Conservation (phyloP, 139 green algal species). For the Chlorella sp. region DNA sequence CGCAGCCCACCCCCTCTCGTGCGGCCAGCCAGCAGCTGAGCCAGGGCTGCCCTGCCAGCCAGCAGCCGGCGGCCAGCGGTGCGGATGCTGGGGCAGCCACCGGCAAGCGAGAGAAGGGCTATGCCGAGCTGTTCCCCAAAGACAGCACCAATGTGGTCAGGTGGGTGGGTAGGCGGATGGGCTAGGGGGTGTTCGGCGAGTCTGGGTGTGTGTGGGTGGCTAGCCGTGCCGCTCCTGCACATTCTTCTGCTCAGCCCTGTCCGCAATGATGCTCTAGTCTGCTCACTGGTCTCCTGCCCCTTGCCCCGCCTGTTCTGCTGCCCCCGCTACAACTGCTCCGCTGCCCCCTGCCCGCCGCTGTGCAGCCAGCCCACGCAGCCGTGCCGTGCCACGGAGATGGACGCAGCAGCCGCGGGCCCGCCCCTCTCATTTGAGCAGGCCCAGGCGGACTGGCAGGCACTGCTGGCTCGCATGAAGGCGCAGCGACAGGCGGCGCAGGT, state of each 20-base stretch:
- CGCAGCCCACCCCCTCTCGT: not conserved
- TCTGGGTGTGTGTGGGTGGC: not conserved
- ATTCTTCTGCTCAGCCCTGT: no score
- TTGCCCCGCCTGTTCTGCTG: no score
- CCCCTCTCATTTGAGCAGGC: not conserved
- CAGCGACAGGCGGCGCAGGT: not conserved
- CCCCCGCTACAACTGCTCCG: no score
- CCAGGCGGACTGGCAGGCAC: conserved; percentile 13
- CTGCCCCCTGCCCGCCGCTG: not conserved
- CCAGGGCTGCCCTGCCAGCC: not conserved
- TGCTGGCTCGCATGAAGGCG: not conserved
- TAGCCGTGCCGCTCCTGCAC: no score
- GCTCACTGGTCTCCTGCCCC: no score
- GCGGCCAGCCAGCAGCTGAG: conserved; percentile 18
- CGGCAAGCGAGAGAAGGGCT: conserved; percentile 4
- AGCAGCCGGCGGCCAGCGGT: not conserved
- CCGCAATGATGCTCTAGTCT: no score
- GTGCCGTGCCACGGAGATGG: not conserved
- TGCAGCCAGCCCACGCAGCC: conserved; percentile 13
- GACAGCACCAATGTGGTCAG: not conserved
- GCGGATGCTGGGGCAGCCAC: not conserved
- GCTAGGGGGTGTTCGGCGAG: not conserved
- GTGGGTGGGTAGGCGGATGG: not conserved
- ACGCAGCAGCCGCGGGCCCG: not conserved
- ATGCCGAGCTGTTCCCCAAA: conserved; percentile 11